A percentile compares a stretch with the other conserved stretches of the same genome.
Conservation (phyloP, 257 asterid species). For the Plantago ovata region DNA sequence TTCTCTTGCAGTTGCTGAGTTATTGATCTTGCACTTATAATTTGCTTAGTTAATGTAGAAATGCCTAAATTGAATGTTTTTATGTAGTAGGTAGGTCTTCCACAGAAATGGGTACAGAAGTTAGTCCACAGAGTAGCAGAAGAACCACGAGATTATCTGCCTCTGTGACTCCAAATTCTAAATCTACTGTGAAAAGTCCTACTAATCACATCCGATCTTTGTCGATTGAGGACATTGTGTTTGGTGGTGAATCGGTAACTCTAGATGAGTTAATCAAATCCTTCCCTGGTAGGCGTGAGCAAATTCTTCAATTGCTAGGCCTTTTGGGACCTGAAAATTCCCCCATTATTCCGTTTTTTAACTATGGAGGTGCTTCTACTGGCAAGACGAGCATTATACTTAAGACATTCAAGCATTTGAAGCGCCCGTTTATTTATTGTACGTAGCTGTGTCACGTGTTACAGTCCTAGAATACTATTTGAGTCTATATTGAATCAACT, state of each 20-base stretch:
- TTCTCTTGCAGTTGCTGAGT: no score
- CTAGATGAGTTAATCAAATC: constrained; percentile 53
- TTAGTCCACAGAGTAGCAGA: constrained; percentile 39
- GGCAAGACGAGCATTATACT: constrained; percentile 78
- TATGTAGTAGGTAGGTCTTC: no score
- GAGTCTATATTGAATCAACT: constrained; percentile 89
- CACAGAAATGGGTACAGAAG: constrained; percentile 48
- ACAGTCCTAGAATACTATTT: constrained; percentile 69
- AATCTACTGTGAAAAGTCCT: constrained; percentile 27
- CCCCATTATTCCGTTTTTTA: constrained; percentile 67
- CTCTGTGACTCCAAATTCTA: constrained; percentile 34
- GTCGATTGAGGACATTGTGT: constrained; percentile 46
- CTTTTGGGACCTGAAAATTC: constrained; percentile 78
- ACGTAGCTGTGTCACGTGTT: constrained; percentile 73
- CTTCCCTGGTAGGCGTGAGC: constrained; percentile 67
- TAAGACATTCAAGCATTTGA: constrained; percentile 53
- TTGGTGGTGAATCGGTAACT: constrained; percentile 35
- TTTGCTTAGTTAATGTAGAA: no score
- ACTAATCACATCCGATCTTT: constrained; percentile 17
- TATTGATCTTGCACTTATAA: no score
- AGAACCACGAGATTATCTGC: constrained; percentile 62
- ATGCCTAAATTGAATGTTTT: no score
- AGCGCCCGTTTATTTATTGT: constrained; percentile 72
- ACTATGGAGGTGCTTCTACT: constrained; percentile 81
- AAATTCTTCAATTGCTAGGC: constrained; percentile 53